Evolutionary conservation across 768 basidiomycete genomes (phyloP), one percentile per base, ranked within the genome.

Genomic region (Lactarius trivialis): DNA sequence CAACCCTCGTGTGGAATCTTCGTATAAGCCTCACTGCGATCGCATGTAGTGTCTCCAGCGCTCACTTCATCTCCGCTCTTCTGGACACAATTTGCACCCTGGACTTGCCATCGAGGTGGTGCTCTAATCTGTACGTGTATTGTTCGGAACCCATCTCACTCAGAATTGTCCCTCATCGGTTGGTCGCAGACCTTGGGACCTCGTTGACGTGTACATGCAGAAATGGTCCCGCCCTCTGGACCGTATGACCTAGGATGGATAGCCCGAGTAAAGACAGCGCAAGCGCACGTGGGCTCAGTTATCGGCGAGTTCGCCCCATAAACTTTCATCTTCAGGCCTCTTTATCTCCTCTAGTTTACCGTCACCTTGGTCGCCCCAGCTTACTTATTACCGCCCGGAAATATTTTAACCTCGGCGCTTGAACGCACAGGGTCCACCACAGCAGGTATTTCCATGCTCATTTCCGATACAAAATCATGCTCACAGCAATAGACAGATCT

Each of bases 1-100:
- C 49, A 58, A 51, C 7, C 48, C 57, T 50, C 34, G 33, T 50
- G 56, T 49, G 34, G 45, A 24, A 36, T 48, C 56, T 48, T 50
- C 34, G 7, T 24, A 48, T 19, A 37, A 7, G 45, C 45, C 56
- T 58, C 28, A 45, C 56, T 58, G 33, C n/a, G 56, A 15, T 58
- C 57, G 49, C 49, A 58, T 58, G 57, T 51, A 51, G 36, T 37
- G 48, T 51, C n/a, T 8, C 15, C 48, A 50, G 21, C 49, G 49
- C 48, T 50, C 49, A 34, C 21, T 36, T 58, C 57, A 50, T 58
- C 34, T 58, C 57, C 57, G 57, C 48, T 32, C 11, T 50, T 58
- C 48, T 26, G 48, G 37, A n/a, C 26, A 58, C 26, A 58, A 50
- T 19, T 39, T 34, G 28, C 19, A 33, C 43, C 56, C 33, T 26